These are phyloP conservation scores for Syzygium aqueum DNA, from an alignment of 345 rosid species.

Conservation along the genomic window DNA sequence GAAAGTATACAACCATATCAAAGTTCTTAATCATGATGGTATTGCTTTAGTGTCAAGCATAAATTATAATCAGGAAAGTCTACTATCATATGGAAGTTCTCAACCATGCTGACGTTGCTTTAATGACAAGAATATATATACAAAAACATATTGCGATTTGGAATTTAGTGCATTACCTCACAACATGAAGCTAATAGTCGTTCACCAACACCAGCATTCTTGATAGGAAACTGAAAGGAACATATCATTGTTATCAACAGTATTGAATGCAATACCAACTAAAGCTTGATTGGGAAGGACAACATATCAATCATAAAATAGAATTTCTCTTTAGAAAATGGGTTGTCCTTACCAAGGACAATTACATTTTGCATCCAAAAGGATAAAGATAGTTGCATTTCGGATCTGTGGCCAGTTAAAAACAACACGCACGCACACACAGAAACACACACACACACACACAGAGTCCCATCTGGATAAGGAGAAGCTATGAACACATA, in stretches of 20 bases:
- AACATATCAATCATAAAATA: not conserved
- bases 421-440: not conserved
- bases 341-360: not conserved
- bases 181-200: conserved; percentile 65
- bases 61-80: not conserved
- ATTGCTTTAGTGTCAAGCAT: not conserved
- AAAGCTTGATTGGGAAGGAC: not conserved
- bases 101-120: not conserved
- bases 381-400: not conserved
- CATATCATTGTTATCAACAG: conserved; percentile 3
- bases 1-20: not conserved
- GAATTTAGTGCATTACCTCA: conserved; percentile 40
- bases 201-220: conserved; percentile 60
- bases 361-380: not conserved
- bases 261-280: not conserved
- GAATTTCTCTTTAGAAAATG: not conserved
- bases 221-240: conserved; percentile 21
- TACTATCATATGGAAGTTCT: not conserved
- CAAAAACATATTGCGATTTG: not conserved
- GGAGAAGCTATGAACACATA: no score
- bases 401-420: not conserved
- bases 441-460: not conserved
- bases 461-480: no score
- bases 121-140: not conserved
- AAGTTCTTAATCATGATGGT: not conserved